Conservation (phyloP, 2,329 filamentous ascomycete genomes). For the Alternaria sp. region DNA sequence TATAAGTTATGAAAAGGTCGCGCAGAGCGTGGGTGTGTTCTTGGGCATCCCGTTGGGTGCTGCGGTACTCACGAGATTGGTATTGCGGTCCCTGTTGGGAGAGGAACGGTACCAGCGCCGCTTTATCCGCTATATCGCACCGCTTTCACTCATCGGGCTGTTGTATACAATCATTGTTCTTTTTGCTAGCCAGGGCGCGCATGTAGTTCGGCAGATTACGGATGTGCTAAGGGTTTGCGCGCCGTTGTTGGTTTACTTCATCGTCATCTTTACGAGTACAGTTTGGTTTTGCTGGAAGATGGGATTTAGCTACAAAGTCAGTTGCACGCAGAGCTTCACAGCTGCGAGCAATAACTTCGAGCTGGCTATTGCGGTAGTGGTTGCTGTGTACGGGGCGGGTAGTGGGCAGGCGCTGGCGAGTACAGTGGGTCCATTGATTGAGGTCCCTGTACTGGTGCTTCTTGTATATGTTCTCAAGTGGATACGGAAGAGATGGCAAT, state of each 20-base stretch:
- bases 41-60: conserved; percentile 82
- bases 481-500: conserved; percentile 63
- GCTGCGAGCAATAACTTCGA: conserved; percentile 96
- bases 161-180: conserved; percentile 87
- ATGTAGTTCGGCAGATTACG: conserved; percentile 85
- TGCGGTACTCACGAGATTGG: conserved; percentile 77
- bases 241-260: conserved; percentile 83
- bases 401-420: conserved; percentile 83
- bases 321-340: conserved; percentile 83
- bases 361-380: conserved; percentile 85
- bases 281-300: conserved; percentile 67
- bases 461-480: conserved; percentile 78
- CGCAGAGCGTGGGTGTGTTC: conserved; percentile 83
- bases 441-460: conserved; percentile 81
- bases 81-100: conserved; percentile 64
- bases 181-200: conserved; percentile 81
- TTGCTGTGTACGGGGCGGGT: conserved; percentile 78
- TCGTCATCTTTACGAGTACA: conserved; percentile 75
- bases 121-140: conserved; percentile 75
- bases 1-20: conserved; percentile 71
- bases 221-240: conserved; percentile 82
- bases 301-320: conserved; percentile 77
- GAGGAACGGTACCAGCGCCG: conserved; percentile 69
- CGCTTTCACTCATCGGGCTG: conserved; percentile 81
- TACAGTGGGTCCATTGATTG: conserved; percentile 85